Evolutionary conservation across 306 rosid species (phyloP).

Genomic region (Acacia crassicarpa): DNA sequence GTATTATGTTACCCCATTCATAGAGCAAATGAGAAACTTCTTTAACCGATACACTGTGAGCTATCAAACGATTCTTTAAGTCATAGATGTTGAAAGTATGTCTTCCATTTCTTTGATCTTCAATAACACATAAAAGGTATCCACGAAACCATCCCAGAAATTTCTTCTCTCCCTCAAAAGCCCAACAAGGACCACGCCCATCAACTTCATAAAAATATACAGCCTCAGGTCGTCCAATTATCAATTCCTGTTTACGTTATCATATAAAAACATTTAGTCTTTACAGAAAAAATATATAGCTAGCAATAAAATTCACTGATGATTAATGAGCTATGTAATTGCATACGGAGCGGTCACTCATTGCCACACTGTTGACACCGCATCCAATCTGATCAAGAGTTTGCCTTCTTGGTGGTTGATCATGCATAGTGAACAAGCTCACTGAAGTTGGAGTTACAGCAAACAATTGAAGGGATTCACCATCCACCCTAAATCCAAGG

Average conservation of each 20-base stretch:
- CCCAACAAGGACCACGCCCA: constrained; percentile 99
- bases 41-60: constrained; percentile 77
- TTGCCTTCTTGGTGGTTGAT: constrained; percentile 81
- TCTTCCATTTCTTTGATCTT: constrained; percentile 80
- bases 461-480: constrained; percentile 89
- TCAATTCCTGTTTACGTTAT: constrained; percentile 65
- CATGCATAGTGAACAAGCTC: constrained; percentile 74
- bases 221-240: constrained; percentile 94
- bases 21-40: constrained; percentile 95
- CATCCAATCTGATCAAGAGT: constrained; percentile 97
- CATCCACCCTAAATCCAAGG: constrained; percentile 91
- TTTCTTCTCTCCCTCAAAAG: constrained; percentile 97
- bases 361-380: constrained; percentile 65
- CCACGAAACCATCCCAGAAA: constrained; percentile 97
- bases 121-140: constrained; percentile 91
- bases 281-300: constrained; percentile 11
- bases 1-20: constrained; percentile 97
- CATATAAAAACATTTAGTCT: constrained; percentile 31
- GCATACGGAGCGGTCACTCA: constrained; percentile 93
- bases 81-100: constrained; percentile 89
- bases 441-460: constrained; percentile 88
- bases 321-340: constrained; percentile 8
- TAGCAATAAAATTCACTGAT: constrained; percentile 11
- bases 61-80: constrained; percentile 88
- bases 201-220: constrained; percentile 96